Evolutionary conservation across 2,329 filamentous ascomycete species (phyloP), one percentile per base, ranked within the genome.

Genomic region (Xylariaceae sp.): DNA sequence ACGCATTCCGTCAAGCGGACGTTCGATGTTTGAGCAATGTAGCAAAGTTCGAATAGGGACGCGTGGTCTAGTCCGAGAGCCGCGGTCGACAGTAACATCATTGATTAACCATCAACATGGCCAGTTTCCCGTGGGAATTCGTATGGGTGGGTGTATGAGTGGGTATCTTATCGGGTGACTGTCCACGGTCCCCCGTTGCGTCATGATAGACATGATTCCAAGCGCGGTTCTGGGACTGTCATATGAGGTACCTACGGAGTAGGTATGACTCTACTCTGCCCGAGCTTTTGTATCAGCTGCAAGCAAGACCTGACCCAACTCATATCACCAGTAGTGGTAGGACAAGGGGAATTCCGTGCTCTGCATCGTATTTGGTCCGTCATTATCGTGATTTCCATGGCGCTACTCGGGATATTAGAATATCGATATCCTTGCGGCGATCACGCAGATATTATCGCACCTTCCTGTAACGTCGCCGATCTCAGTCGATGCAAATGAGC

Each of bases 391-490:
- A 35, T 48, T 42, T 10, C 5, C 42, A 23, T 34, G 18, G 15
- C 34, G 51, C 61, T 63, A 47, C 9, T n/a, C 42, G 5, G 5
- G 5, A 9, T n/a, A 37, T 63, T 55, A 63, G 56, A 51, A 61
- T 18, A 54, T 11, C 17, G 35, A 34, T 39, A 42, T 42, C 39
- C 17, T 42, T 30, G 39, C 50, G 53, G 6, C 44, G 13, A 37
- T 47, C 4, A 51, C 10, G 30, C 11, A n/a, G 39, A 11, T 34
- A 39, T 23, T 23, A 55, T 59, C 56, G 44, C 50, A 63, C 59
- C 59, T 58, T 53, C 53, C 10, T 9, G 4, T 15, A 37, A 30
- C 50, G 30, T 17, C 11, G 9, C 39, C 4, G 10, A 18, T 42
- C 23, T 35, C 23, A 4, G 10, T 8, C 35, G 10, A 18, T 23